These are phyloP conservation scores for Fusarium nematophilum DNA, from an alignment of 2,329 filamentous ascomycete genomes.

Conservation along the genomic window DNA sequence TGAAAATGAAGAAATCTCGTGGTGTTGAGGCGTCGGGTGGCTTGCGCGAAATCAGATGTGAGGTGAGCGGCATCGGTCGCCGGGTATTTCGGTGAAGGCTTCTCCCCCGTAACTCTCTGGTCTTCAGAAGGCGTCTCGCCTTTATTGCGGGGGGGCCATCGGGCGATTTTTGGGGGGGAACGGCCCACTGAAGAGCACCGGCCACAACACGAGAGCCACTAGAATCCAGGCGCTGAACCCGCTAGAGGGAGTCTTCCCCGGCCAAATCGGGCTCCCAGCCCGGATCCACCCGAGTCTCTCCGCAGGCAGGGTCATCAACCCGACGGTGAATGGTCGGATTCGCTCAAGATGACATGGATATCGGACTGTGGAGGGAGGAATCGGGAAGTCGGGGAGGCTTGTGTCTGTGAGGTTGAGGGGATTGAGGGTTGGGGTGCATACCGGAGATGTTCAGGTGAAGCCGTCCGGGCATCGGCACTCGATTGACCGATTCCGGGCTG, in stretches of 20 bases:
- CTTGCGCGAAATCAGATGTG: conserved; percentile 19
- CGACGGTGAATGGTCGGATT: conserved; percentile 19
- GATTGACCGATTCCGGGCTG: no score
- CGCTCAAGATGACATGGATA: not conserved
- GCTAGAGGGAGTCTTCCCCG: conserved; percentile 29
- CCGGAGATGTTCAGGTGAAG: no score
- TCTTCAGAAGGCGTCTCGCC: conserved; percentile 9
- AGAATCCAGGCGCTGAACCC: conserved; percentile 25
- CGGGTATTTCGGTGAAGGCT: conserved; percentile 29
- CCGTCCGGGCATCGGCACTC: no score
- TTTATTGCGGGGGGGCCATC: conserved; percentile 29
- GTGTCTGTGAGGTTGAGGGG: no score
- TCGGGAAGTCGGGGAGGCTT: conserved; percentile 7
- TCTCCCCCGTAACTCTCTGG: no score
- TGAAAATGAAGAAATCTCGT: not conserved
- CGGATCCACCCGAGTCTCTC: conserved; percentile 34
- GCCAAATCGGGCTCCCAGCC: conserved; percentile 23
- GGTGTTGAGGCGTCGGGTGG: conserved; percentile 3
- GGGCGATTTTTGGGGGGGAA: conserved; percentile 36
- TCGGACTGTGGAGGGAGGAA: not conserved
- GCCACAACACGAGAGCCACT: conserved; percentile 23
- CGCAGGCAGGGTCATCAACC: conserved; percentile 21
- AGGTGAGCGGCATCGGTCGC: conserved; percentile 37
- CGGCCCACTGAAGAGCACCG: conserved; percentile 32
- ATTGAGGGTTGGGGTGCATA: no score